Evolutionary conservation across 257 asterid genomes (phyloP).

Genomic region (Solanum chilense): DNA sequence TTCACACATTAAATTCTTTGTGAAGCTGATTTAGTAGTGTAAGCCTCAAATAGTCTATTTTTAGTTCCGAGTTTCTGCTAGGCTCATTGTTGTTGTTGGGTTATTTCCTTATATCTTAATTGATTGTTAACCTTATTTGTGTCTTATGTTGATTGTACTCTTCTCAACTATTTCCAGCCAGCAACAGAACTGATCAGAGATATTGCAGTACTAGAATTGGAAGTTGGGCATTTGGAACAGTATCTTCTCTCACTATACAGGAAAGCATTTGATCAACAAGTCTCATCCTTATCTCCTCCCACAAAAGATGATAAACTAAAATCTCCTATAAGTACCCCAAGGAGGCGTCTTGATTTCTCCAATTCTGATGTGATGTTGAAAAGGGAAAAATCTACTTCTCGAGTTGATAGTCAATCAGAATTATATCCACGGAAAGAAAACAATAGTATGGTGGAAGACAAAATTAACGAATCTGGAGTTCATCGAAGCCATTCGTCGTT

Average conservation of each 20-base stretch:
- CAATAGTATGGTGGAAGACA: constrained; percentile 36
- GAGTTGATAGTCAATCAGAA: constrained; percentile 14
- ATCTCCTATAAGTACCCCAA: constrained; percentile 53
- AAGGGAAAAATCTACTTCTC: constrained; percentile 17
- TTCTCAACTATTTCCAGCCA: constrained; percentile 42
- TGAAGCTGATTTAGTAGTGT: not conserved
- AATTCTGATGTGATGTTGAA: constrained; percentile 30
- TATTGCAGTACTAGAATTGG: constrained; percentile 78
- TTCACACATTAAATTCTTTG: not conserved
- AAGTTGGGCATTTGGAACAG: constrained; percentile 93
- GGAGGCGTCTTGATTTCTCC: constrained; percentile 72
- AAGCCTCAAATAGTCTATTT: not conserved
- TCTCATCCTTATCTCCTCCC: constrained; percentile 45
- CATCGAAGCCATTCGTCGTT: constrained; percentile 79
- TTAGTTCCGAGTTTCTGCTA: not conserved
- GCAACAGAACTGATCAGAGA: constrained; percentile 88
- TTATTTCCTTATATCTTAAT: not conserved
- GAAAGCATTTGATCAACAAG: constrained; percentile 82
- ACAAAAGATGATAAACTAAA: constrained; percentile 25
- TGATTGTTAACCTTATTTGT: not conserved
- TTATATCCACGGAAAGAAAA: constrained; percentile 26
- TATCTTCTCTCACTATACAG: constrained; percentile 86
- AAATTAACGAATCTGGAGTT: constrained; percentile 36
- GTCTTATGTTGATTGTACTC: not conserved
- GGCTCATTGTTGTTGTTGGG: not conserved